A percentile compares a stretch with the other conserved stretches of the same genome.
These are phyloP conservation scores for Debaryomyces singareniensis DNA, from an alignment of 1,139 yeast species.

Conservation along the genomic window DNA sequence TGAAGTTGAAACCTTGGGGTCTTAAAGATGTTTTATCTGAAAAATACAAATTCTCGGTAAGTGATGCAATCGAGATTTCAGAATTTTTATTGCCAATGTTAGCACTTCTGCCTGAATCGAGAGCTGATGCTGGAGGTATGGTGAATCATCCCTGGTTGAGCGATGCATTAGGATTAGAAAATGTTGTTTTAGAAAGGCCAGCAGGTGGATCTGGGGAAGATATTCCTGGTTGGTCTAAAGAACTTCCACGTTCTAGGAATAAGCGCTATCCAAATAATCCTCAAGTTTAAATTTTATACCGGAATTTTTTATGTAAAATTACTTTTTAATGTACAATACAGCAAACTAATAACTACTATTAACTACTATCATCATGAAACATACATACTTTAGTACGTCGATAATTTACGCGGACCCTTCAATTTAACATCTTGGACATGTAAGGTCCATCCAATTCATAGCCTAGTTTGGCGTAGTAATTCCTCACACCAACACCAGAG, in stretches of 20 bases:
- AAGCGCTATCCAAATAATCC: slow-evolving; percentile 3
- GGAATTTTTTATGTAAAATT: no score
- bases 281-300: no score
- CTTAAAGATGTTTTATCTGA: slow-evolving; percentile 41
- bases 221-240: slow-evolving; percentile 67
- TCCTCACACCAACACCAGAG: slow-evolving; percentile 96
- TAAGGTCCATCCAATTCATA: slow-evolving; percentile 92
- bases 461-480: slow-evolving; percentile 88
- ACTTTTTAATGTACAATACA: no score
- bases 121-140: slow-evolving; percentile 83
- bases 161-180: slow-evolving; percentile 56
- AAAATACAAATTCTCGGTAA: slow-evolving; percentile 56
- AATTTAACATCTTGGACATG: slow-evolving; percentile 82
- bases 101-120: slow-evolving; percentile 53
- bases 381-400: background rate
- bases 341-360: no score
- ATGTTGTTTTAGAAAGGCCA: slow-evolving; percentile 48
- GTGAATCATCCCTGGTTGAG: slow-evolving; percentile 73
- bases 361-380: background rate
- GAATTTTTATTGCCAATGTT: slow-evolving; percentile 72
- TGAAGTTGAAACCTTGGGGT: slow-evolving; percentile 44
- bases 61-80: slow-evolving; percentile 50
- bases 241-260: slow-evolving; percentile 12
- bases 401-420: no score
- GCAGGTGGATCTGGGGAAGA: slow-evolving; percentile 65